These are phyloP conservation scores for Akanthomyces dipterigenus DNA, from an alignment of 2,329 filamentous ascomycete species.

Conservation along the genomic window DNA sequence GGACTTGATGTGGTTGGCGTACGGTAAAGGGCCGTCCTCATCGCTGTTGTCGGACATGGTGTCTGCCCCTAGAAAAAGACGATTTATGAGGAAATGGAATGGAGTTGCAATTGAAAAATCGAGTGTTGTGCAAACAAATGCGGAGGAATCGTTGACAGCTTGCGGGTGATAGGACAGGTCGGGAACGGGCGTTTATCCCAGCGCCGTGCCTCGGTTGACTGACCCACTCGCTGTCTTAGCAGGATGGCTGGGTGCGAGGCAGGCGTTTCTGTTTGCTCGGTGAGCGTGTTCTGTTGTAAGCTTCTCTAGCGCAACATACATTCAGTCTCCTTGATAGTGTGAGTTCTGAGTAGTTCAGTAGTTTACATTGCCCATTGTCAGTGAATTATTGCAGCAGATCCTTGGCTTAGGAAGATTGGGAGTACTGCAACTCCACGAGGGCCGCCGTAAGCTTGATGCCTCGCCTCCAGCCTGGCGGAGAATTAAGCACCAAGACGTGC, in stretches of 20 bases:
- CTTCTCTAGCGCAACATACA: too few species aligned
- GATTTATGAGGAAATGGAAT: not conserved
- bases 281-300: not conserved
- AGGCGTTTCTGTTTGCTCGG: not conserved
- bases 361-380: too few species aligned
- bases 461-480: too few species aligned
- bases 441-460: too few species aligned
- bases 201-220: not conserved
- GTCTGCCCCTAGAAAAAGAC: not conserved
- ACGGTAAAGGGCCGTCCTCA: conserved; percentile 21
- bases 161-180: not conserved
- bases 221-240: not conserved
- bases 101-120: not conserved
- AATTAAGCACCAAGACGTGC: too few species aligned
- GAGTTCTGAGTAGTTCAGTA: too few species aligned
- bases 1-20: conserved; percentile 37
- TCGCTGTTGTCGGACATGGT: conserved; percentile 16
- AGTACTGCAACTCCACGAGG: too few species aligned
- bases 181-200: not conserved
- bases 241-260: not conserved
- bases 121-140: not conserved
- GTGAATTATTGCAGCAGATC: too few species aligned
- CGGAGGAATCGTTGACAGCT: not conserved
- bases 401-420: too few species aligned
- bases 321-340: too few species aligned